Percentiles rank a stretch among this genome's conserved stretches.
Conservation (phyloP, 2,329 filamentous ascomycete genomes). For the Neurospora sp. region DNA sequence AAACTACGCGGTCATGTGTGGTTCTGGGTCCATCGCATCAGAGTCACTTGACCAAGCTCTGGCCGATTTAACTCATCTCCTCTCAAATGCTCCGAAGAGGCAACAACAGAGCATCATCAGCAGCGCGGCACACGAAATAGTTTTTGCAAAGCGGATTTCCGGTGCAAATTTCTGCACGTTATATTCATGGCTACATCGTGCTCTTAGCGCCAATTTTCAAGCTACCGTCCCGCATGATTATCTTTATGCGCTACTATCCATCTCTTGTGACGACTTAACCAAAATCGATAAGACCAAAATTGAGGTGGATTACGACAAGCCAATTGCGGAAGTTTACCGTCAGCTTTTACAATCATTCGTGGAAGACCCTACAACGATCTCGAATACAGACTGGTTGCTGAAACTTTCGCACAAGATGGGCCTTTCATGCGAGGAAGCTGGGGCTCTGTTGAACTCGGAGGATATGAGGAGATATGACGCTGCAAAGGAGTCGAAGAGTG, state of each 20-base stretch:
- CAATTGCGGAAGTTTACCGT: background rate
- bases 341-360: background rate
- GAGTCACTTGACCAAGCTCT: background rate
- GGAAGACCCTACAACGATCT: background rate
- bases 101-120: accelerated
- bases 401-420: background rate
- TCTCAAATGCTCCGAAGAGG: background rate
- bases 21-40: background rate
- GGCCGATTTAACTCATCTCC: too few species aligned
- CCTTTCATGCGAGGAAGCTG: background rate
- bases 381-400: background rate
- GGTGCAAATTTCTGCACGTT: background rate
- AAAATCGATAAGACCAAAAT: background rate
- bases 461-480: background rate
- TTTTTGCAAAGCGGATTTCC: background rate
- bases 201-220: accelerated
- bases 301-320: background rate
- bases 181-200: background rate
- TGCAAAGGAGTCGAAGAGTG: background rate
- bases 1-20: background rate
- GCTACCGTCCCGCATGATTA: background rate
- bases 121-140: background rate
- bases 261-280: background rate
- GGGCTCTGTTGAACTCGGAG: background rate
- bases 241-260: background rate